Evolutionary conservation across 306 rosid genomes (phyloP), one percentile per base, ranked within the genome.

Genomic region (Gillenia trifoliata): DNA sequence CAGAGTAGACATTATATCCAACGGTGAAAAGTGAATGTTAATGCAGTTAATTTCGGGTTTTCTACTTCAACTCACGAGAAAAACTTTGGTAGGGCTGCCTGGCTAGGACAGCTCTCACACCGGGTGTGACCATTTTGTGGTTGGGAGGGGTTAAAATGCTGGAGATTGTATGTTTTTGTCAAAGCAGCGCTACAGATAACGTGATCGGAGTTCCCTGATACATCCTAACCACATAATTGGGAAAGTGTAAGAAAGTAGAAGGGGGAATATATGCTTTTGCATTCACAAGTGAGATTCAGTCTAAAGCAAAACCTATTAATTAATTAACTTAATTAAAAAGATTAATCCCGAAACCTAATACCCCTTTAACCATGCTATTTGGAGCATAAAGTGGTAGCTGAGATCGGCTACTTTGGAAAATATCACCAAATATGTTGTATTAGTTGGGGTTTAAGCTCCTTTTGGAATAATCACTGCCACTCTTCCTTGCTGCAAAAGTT

Each of bases 311-410:
- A 25, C 26, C 56, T 17, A n/a, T 55, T 54, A 52, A 30, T 33
- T 50, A 8, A 64, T 33, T 49, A 65, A 15, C 52, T 64, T 63
- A 64, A 17, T 23, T 47, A 31, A 70, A 55, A 72, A 36, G 26
- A 77, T 4, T 62, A 77, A n/a, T n/a, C n/a, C n/a, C n/a, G n/a
- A n/a, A n/a, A n/a, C n/a, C n/a, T n/a, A n/a, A n/a, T n/a, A 45
- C 28, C 34, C 20, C 47, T 20, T 77, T 63, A 34, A 73, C 30
- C 43, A 70, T 7, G 28, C 29, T 41, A 67, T 34, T 55, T 38
- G 76, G 31, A 26, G 56, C 43, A 65, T 69, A 45, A 68, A 68
- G 47, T 50, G 55, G 57, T 49, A 56, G 81, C 71, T 63, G 41
- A 74, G 49, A 65, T 73, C 55, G 34, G 66, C 38, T 38, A 54